phyloP scores from a whole-genome alignment of 2,329 filamentous ascomycete species.

The Alternaria hordeiaustralica region DNA sequence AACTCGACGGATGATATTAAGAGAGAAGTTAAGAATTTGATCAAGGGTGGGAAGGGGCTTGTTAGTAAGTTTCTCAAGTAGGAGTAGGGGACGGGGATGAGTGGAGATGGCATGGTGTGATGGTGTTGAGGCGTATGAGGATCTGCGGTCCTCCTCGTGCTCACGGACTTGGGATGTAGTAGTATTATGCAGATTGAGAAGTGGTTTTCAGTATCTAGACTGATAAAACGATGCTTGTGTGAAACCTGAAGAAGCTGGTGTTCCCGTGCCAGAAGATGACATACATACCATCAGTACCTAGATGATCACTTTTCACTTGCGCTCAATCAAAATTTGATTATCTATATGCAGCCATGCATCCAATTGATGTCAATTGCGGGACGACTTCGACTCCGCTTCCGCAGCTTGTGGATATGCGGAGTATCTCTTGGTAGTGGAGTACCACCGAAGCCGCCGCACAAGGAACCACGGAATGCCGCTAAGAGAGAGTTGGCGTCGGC shows the following conservation, averaged over 20 bases:
- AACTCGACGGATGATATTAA: constrained; percentile 15
- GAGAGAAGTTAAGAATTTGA: constrained; percentile 30
- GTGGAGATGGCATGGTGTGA: not conserved
- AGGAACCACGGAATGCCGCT: not conserved
- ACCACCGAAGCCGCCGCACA: not conserved
- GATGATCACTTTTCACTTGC: not conserved
- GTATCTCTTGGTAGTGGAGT: not conserved
- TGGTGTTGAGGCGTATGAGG: not conserved
- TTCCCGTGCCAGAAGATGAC: not conserved
- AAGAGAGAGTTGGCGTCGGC: not conserved
- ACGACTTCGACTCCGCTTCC: not conserved
- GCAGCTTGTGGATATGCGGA: not conserved
- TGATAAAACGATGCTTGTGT: not conserved
- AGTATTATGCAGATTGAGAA: not conserved
- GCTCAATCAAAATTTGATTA: not conserved
- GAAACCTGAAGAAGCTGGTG: not conserved
- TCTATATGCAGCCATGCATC: accelerated
- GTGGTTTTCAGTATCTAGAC: not conserved
- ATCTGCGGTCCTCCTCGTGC: not conserved
- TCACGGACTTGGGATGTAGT: not conserved
- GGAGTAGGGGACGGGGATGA: not conserved
- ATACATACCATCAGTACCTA: not conserved
- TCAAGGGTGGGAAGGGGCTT: constrained; percentile 32
- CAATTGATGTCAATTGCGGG: not conserved
- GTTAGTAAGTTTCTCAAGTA: constrained; percentile 39